phyloP scores from a whole-genome alignment of 176 grass and related monocot genomes.

The Juncus inflexus region DNA sequence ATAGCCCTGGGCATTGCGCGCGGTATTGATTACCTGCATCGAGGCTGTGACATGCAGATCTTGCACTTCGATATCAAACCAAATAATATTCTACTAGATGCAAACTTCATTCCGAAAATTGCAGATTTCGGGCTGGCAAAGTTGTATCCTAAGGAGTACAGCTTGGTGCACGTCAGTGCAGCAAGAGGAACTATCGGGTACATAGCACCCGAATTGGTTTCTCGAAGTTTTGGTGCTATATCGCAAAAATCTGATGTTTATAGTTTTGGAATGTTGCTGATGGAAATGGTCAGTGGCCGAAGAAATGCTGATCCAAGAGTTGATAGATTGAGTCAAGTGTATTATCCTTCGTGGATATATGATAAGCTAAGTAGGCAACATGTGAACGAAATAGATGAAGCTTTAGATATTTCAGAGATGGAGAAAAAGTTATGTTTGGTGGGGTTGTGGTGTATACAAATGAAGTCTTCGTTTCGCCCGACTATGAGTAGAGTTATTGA shows the following conservation, averaged over 20 bases:
- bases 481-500: conserved; percentile 20
- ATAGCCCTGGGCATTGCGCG: conserved; percentile 44
- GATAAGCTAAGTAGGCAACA: too few relatives aligned
- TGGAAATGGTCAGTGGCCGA: conserved; percentile 30
- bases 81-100: conserved; percentile 43
- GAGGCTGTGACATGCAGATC: conserved; percentile 52
- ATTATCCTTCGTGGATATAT: too few relatives aligned
- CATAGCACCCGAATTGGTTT: too few relatives aligned
- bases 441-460: neutral
- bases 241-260: too few relatives aligned
- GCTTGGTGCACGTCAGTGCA: conserved; percentile 23
- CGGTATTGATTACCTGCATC: conserved; percentile 48
- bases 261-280: neutral
- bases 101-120: conserved; percentile 38
- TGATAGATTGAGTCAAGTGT: neutral
- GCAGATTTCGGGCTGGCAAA: conserved; percentile 56
- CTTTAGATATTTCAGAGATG: neutral
- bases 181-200: too few relatives aligned
- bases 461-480: neutral
- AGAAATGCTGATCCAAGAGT: conserved; percentile 17
- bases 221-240: too few relatives aligned
- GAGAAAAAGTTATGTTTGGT: too few relatives aligned
- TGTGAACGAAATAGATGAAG: too few relatives aligned
- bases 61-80: conserved; percentile 68
- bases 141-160: conserved; percentile 38